Evolutionary conservation across 257 asterid species (phyloP).

Genomic region (Oldenlandia corymbosa): DNA sequence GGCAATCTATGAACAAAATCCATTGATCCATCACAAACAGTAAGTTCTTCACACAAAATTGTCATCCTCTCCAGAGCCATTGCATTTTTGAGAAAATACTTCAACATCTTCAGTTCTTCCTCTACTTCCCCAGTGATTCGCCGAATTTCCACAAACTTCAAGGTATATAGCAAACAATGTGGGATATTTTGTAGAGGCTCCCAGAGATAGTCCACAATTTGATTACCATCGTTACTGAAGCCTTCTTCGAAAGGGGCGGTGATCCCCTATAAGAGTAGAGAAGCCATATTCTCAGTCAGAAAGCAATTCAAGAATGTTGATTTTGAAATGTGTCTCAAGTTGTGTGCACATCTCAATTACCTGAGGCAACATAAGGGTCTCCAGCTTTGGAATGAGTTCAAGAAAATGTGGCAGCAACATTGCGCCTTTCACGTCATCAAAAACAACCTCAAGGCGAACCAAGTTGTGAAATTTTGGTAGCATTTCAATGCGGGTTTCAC

Average conservation of each 20-base stretch:
- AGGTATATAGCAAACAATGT: background rate
- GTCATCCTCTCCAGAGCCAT: conserved; percentile 3
- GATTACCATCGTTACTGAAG: background rate
- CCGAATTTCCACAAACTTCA: background rate
- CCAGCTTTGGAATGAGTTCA: background rate
- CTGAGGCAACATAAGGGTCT: conserved; percentile 7
- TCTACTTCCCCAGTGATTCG: background rate
- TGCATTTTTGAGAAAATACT: background rate
- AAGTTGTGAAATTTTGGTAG: conserved; percentile 7
- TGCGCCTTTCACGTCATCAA: background rate
- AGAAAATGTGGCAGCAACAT: conserved; percentile 5
- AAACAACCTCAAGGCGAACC: background rate
- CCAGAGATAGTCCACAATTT: background rate
- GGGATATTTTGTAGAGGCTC: conserved; percentile 5
- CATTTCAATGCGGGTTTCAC: background rate
- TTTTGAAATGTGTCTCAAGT: background rate
- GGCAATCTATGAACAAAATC: background rate
- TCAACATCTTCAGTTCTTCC: no score
- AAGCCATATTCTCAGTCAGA: background rate
- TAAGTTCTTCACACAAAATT: background rate
- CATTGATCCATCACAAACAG: conserved; percentile 5
- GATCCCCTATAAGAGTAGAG: no score
- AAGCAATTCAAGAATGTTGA: background rate
- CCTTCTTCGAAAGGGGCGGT: background rate
- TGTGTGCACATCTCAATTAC: background rate